Conservation (phyloP, 2,329 filamentous ascomycete species). For the Simplicillium sp. region DNA sequence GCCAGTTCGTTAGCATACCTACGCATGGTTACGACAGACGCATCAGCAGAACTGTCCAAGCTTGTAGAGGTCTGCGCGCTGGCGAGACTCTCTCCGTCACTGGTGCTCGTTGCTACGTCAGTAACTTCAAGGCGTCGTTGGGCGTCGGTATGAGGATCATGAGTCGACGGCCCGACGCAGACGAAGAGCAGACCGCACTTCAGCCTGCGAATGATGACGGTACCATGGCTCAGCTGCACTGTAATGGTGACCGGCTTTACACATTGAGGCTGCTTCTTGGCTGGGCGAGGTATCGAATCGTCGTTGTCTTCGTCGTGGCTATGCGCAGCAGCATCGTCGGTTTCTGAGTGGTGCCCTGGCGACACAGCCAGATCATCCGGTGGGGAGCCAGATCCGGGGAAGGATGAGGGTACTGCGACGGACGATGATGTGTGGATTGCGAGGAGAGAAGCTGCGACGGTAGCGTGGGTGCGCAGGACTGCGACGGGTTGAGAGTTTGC, state of each 20-base stretch:
- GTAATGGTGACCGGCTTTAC: slow-evolving; percentile 37
- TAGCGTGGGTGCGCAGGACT: slow-evolving; percentile 52
- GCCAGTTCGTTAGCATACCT: slow-evolving; percentile 50
- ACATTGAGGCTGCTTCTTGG: slow-evolving; percentile 4
- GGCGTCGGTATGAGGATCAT: slow-evolving; percentile 11
- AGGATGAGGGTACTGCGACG: slow-evolving; percentile 28
- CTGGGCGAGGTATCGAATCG: neutral
- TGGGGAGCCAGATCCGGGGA: slow-evolving; percentile 25
- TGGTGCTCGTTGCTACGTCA: slow-evolving; percentile 7
- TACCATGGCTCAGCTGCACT: slow-evolving; percentile 47
- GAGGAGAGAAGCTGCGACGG: slow-evolving; percentile 54
- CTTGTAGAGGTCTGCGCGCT: slow-evolving; percentile 36
- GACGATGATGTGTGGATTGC: slow-evolving; percentile 42
- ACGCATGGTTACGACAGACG: slow-evolving; percentile 40
- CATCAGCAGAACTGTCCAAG: slow-evolving; percentile 26
- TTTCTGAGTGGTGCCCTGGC: slow-evolving; percentile 2
- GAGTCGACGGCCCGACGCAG: slow-evolving; percentile 40
- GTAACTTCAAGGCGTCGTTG: slow-evolving; percentile 3
- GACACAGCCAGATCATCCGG: slow-evolving; percentile 8
- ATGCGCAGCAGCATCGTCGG: slow-evolving; percentile 8
- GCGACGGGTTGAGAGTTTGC: slow-evolving; percentile 46
- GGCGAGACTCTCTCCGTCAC: slow-evolving; percentile 36
- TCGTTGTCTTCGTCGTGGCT: slow-evolving; percentile 6
- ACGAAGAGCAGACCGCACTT: slow-evolving; percentile 53
- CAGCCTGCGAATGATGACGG: slow-evolving; percentile 49